These are phyloP conservation scores for Yarrowia hollandica DNA, from an alignment of 805 yeast species.

Conservation along the genomic window DNA sequence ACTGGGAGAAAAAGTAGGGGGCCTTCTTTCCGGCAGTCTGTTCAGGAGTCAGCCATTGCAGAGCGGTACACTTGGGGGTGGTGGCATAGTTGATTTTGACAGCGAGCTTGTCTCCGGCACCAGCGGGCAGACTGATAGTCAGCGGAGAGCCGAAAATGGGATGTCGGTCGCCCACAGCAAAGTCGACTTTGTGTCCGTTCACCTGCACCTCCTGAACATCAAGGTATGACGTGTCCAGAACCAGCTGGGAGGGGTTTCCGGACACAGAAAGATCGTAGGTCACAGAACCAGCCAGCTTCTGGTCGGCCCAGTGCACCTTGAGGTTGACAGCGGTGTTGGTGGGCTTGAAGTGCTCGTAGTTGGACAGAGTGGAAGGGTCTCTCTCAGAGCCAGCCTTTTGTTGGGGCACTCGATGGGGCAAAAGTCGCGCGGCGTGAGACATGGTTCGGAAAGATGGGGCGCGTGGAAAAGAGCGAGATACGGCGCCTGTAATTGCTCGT, in stretches of 20 bases:
- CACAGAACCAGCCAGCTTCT: conserved; percentile 58
- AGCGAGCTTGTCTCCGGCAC: conserved; percentile 1
- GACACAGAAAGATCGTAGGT: conserved; percentile 45
- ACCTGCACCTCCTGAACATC: conserved; percentile 49
- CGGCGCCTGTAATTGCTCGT: conserved; percentile 3
- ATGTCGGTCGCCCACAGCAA: conserved; percentile 39
- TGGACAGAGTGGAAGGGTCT: conserved; percentile 80
- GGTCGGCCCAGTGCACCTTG: conserved; percentile 55
- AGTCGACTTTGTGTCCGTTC: conserved; percentile 44
- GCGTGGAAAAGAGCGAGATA: neutral
- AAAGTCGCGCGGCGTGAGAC: conserved; percentile 18
- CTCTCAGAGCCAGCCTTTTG: neutral
- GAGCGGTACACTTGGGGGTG: conserved; percentile 74
- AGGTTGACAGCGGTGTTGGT: conserved; percentile 54
- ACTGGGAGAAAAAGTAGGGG: conserved; percentile 80
- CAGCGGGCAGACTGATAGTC: conserved; percentile 36
- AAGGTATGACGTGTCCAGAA: conserved; percentile 70
- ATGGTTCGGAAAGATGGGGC: neutral
- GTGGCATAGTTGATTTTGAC: conserved; percentile 58
- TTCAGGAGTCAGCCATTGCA: conserved; percentile 77
- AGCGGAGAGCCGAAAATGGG: conserved; percentile 50
- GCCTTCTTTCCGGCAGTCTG: conserved; percentile 70
- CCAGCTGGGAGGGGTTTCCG: conserved; percentile 43
- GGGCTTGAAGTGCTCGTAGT: conserved; percentile 57
- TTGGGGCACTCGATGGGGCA: conserved; percentile 13